These are phyloP conservation scores for Misopates orontium DNA, from an alignment of 257 asterid genomes.

Conservation along the genomic window DNA sequence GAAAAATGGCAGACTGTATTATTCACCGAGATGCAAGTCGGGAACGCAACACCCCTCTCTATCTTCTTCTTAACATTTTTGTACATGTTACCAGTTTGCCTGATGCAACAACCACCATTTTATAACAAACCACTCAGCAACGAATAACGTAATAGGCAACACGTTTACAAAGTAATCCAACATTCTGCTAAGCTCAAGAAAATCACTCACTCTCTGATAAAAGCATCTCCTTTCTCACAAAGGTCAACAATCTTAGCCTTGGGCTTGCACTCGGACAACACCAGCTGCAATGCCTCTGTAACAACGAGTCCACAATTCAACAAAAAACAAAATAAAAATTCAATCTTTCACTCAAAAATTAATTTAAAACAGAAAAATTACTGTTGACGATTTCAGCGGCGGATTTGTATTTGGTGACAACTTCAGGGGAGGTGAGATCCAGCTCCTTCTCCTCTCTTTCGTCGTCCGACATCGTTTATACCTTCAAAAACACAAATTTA, in stretches of 20 bases:
- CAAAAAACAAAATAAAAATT: neutral
- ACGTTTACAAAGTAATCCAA: neutral
- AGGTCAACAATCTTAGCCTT: constrained; percentile 77
- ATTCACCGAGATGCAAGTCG: constrained; percentile 87
- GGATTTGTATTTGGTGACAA: constrained; percentile 88
- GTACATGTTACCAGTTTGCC: constrained; percentile 91
- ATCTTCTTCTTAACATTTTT: constrained; percentile 95
- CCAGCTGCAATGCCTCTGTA: constrained; percentile 88
- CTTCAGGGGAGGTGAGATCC: constrained; percentile 87
- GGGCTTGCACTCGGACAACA: constrained; percentile 74
- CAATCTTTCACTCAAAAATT: neutral
- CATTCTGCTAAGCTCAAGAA: neutral
- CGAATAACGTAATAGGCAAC: neutral
- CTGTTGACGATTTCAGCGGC: constrained; percentile 95
- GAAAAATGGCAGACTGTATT: constrained; percentile 85
- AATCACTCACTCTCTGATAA: constrained; percentile 63
- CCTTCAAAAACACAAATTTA: constrained; percentile 27
- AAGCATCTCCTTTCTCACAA: constrained; percentile 85
- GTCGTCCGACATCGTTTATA: constrained; percentile 75
- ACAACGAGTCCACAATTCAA: constrained; percentile 15
- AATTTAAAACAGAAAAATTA: constrained; percentile 16
- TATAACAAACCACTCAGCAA: neutral
- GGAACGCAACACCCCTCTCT: constrained; percentile 91
- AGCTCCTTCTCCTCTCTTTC: constrained; percentile 91
- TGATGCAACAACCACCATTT: constrained; percentile 18